Evolutionary conservation across 164 flowering plant genomes (phyloP).

Genomic region (Houttuynia cordata): DNA sequence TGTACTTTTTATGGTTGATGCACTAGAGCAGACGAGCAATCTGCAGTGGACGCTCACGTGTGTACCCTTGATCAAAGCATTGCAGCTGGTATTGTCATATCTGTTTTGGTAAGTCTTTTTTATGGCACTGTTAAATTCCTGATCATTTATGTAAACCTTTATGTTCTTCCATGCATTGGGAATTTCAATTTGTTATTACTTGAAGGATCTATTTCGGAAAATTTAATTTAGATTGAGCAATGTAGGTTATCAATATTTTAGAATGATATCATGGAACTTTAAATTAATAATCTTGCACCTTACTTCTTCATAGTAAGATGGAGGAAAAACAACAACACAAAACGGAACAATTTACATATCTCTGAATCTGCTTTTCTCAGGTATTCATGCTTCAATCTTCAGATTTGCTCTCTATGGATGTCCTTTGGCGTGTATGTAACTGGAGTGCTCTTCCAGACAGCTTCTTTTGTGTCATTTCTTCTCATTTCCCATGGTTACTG

Average conservation of each 20-base stretch:
- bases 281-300: no score
- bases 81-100: constrained; percentile 70
- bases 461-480: constrained; percentile 67
- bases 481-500: constrained; percentile 87
- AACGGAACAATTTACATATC: neutral
- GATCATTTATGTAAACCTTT: no score
- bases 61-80: constrained; percentile 63
- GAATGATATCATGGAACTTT: no score
- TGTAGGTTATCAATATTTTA: no score
- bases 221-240: no score
- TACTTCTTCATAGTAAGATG: no score
- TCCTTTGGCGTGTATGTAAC: constrained; percentile 86
- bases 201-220: no score
- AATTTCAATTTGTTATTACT: no score
- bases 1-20: constrained; percentile 3
- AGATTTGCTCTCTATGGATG: constrained; percentile 87
- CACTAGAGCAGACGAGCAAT: constrained; percentile 54
- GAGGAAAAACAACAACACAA: no score
- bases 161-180: no score
- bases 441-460: constrained; percentile 81
- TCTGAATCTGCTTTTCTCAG: constrained; percentile 24
- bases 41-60: constrained; percentile 78
- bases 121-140: no score
- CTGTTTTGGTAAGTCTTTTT: constrained; percentile 58
- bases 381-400: constrained; percentile 67